A percentile compares a stretch with the other conserved stretches of the same genome.
These are phyloP conservation scores for Diaporthe ampelina DNA, from an alignment of 2,329 filamentous ascomycete species.

Conservation along the genomic window DNA sequence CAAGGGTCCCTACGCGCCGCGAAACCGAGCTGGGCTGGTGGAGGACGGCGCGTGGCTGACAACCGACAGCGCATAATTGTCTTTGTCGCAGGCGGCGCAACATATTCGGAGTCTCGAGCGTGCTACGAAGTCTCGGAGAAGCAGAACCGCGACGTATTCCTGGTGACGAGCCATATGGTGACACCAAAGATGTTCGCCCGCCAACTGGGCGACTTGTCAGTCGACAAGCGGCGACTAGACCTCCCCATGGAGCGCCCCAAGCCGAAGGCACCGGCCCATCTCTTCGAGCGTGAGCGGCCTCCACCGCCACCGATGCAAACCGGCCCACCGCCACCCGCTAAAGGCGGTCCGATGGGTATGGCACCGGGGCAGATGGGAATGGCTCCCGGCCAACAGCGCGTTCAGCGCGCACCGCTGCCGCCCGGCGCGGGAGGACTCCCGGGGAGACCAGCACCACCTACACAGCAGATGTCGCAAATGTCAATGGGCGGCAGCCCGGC, in stretches of 20 bases:
- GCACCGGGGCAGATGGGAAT: slow-evolving; percentile 43
- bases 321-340: slow-evolving; percentile 49
- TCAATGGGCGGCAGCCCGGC: slow-evolving; percentile 54
- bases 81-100: slow-evolving; percentile 95
- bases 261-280: slow-evolving; percentile 85
- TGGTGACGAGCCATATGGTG: slow-evolving; percentile 93
- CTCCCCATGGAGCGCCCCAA: slow-evolving; percentile 86
- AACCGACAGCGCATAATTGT: slow-evolving; percentile 92
- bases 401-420: slow-evolving; percentile 47
- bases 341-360: slow-evolving; percentile 45
- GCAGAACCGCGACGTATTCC: slow-evolving; percentile 84
- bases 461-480: slow-evolving; percentile 69
- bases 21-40: slow-evolving; percentile 92
- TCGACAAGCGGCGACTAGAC: slow-evolving; percentile 80
- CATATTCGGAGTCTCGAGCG: slow-evolving; percentile 87
- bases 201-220: slow-evolving; percentile 84
- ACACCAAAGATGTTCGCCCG: slow-evolving; percentile 86
- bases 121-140: slow-evolving; percentile 89
- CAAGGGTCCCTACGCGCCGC: slow-evolving; percentile 88
- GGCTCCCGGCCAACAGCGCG: slow-evolving; percentile 47
- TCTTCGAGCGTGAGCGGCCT: slow-evolving; percentile 81
- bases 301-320: slow-evolving; percentile 60
- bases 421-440: slow-evolving; percentile 52
- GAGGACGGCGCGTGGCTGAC: slow-evolving; percentile 79
- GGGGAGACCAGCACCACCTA: slow-evolving; percentile 60